These are phyloP conservation scores for Iris pallida DNA, from an alignment of 116 monocot genomes.

Conservation along the genomic window DNA sequence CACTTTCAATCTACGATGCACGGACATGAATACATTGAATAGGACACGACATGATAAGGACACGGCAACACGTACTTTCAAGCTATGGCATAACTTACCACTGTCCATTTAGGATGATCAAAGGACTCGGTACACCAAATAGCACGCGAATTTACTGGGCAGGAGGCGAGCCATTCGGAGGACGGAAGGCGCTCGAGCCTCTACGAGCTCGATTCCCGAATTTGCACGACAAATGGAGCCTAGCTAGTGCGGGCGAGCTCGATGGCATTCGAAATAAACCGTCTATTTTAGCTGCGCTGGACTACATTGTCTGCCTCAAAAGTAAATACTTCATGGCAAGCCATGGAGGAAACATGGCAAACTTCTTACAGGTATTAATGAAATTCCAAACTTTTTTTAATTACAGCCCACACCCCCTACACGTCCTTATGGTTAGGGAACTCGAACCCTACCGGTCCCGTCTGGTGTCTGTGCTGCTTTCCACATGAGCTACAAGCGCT, in stretches of 20 bases:
- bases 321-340: conserved; percentile 43
- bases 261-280: conserved; percentile 25
- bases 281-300: conserved; percentile 41
- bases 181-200: conserved; percentile 31
- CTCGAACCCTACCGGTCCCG: too few species aligned
- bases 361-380: conserved; percentile 7
- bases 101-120: conserved; percentile 28
- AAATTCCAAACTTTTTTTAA: too few species aligned
- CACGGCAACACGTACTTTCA: too few species aligned
- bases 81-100: too few species aligned
- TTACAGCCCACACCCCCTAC: too few species aligned
- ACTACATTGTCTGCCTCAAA: conserved; percentile 40
- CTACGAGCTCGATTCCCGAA: conserved; percentile 20
- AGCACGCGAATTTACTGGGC: conserved; percentile 48
- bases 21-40: too few species aligned
- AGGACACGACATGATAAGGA: too few species aligned
- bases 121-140: conserved; percentile 31
- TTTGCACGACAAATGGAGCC: conserved; percentile 37
- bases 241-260: conserved; percentile 24
- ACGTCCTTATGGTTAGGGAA: too few species aligned
- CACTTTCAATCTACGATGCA: too few species aligned
- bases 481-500: too few species aligned
- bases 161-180: conserved; percentile 50
- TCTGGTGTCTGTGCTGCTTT: too few species aligned
- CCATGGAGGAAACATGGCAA: conserved; percentile 61